Conservation (phyloP, 2,329 filamentous ascomycete genomes). For the Zymoseptoria passerinii region DNA sequence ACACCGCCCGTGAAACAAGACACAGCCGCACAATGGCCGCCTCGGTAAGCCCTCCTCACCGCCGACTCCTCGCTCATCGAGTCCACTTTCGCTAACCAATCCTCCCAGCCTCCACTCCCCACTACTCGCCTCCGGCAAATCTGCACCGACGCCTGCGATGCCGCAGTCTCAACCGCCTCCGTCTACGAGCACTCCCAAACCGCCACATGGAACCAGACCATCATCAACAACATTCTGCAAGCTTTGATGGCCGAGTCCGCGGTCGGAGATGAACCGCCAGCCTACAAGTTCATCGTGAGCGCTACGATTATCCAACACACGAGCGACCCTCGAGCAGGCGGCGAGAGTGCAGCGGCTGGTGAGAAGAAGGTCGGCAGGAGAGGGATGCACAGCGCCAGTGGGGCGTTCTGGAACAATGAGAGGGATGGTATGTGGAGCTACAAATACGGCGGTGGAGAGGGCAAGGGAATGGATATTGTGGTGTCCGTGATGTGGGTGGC, state of each 20-base stretch:
- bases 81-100: neutral
- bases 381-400: slow-evolving; percentile 81
- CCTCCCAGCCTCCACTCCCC: slow-evolving; percentile 58
- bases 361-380: slow-evolving; percentile 66
- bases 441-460: slow-evolving; percentile 61
- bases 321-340: slow-evolving; percentile 56
- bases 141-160: slow-evolving; percentile 74
- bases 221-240: slow-evolving; percentile 78
- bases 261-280: slow-evolving; percentile 43
- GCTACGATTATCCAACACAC: slow-evolving; percentile 97
- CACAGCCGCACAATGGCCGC: slow-evolving; percentile 7
- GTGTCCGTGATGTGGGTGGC: slow-evolving; percentile 63
- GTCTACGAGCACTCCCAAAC: slow-evolving; percentile 84
- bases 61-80: neutral
- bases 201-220: slow-evolving; percentile 79
- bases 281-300: slow-evolving; percentile 92
- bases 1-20: neutral
- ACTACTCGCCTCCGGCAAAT: slow-evolving; percentile 75
- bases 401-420: slow-evolving; percentile 85
- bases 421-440: slow-evolving; percentile 85
- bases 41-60: slow-evolving; percentile 7
- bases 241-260: slow-evolving; percentile 61
- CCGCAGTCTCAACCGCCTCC: slow-evolving; percentile 62
- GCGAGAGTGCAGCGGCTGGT: slow-evolving; percentile 27
- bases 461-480: slow-evolving; percentile 46